Conservation (phyloP, 2,329 filamentous ascomycete species). For the Daldinia sp. region DNA sequence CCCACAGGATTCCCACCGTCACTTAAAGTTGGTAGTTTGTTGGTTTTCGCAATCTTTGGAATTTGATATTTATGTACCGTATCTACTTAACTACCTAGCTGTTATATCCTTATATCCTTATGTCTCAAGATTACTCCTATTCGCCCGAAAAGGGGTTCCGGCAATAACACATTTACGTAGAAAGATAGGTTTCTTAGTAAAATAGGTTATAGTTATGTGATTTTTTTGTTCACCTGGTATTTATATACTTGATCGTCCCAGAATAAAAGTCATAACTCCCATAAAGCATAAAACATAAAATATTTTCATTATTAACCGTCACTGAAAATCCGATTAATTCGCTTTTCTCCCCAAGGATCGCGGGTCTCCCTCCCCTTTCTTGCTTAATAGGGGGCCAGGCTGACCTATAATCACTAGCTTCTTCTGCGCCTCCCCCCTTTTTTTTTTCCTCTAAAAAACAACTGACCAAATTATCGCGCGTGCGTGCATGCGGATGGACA, state of each 20-base stretch:
- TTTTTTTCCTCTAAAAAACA: not conserved
- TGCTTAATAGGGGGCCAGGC: not conserved
- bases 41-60: not conserved
- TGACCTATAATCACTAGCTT: not conserved
- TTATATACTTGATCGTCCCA: not conserved
- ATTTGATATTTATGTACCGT: not conserved
- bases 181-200: not conserved
- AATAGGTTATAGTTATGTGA: not conserved
- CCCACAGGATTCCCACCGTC: too few species aligned
- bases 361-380: not conserved
- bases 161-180: not conserved
- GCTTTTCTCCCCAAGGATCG: constrained; percentile 1
- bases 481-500: not conserved
- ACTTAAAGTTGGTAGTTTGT: too few species aligned
- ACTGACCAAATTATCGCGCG: not conserved
- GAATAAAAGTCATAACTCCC: not conserved
- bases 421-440: not conserved
- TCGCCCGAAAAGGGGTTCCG: not conserved
- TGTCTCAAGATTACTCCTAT: not conserved
- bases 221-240: constrained; percentile 4
- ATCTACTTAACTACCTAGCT: too few species aligned
- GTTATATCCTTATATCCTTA: too few species aligned
- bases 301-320: too few species aligned
- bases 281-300: not conserved
- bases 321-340: not conserved